These are phyloP conservation scores for Botrytis fabae DNA, from an alignment of 2,329 filamentous ascomycete genomes.

Conservation along the genomic window DNA sequence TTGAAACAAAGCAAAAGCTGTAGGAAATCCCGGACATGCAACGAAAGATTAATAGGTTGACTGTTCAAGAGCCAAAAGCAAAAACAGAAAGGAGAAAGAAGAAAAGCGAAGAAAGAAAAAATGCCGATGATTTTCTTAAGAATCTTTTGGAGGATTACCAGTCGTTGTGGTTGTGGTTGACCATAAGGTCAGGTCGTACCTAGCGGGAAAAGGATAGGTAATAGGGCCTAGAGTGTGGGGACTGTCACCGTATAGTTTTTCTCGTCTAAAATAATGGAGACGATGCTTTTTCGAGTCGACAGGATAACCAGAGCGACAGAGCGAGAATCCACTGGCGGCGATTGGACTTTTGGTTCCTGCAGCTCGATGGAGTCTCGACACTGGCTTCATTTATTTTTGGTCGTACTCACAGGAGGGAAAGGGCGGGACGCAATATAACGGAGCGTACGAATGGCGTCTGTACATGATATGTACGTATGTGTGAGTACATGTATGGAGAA, in stretches of 20 bases:
- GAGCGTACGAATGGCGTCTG: neutral
- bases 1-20: constrained; percentile 13
- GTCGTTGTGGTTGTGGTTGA: constrained; percentile 17
- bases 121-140: constrained; percentile 14
- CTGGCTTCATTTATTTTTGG: constrained; percentile 21
- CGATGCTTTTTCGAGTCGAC: constrained; percentile 28
- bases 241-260: constrained; percentile 30
- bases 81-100: constrained; percentile 27
- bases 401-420: constrained; percentile 19
- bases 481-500: constrained; percentile 7
- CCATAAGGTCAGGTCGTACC: constrained; percentile 20
- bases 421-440: constrained; percentile 17
- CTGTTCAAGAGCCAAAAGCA: constrained; percentile 21
- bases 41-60: neutral
- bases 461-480: neutral
- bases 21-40: constrained; percentile 28
- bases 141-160: constrained; percentile 13
- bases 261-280: constrained; percentile 30
- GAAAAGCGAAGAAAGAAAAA: constrained; percentile 14
- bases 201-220: constrained; percentile 22
- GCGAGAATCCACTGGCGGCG: constrained; percentile 30
- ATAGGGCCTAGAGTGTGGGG: constrained; percentile 33
- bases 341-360: constrained; percentile 29
- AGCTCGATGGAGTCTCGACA: constrained; percentile 23
- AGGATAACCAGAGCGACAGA: neutral